Base-by-base conservation (phyloP, 202 grass and related monocot genomes). In the Hordeum pubiflorum region DNA sequence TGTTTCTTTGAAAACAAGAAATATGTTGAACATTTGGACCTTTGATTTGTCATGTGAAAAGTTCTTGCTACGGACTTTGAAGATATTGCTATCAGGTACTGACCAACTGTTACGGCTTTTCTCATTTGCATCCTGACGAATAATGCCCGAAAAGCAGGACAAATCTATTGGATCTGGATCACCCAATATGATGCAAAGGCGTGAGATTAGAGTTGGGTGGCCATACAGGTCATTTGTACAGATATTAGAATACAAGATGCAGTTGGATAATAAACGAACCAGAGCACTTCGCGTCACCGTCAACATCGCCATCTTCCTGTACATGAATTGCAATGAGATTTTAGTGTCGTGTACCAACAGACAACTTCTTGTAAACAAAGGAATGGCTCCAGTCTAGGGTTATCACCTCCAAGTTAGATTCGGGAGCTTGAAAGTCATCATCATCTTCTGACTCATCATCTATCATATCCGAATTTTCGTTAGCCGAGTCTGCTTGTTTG, bases 391-490 rank as follows among this genome's bases (percentile, higher is more conserved):
- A 83, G 64, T 55, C 52, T 76, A 74, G 38, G 41, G 15, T 26
- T 74, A 33, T 73, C 43, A 93, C 96, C 88, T 95, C 88, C 59
- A 85, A 54, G 63, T 44, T 62, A 84, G 86, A 21, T 70, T 90
- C 89, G 58, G 88, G 88, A 58, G 78, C 56, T 83, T 95, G 96
- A 80, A 85, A 91, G 57, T 98, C 96, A 41, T 98, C 96, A 33
- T 98, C 96, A 34, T 97, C 95, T 68, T 98, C 96, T 44, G 96
- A 91, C 37, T 94, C 91, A 57, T 97, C 91, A 60, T 97, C 94
- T 68, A 97, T 74, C 74, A 91, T 83, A 56, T 87, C 63, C 17
- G 83, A 85, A 23, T 55, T 80, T 56, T 86, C 88, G 55, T 59
- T 86, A 79, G 77, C 78, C 20, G 38, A 68, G 60, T 81, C 38